These are phyloP conservation scores for Ananas comosus DNA, from an alignment of 176 grass and related monocot genomes.

Conservation along the genomic window DNA sequence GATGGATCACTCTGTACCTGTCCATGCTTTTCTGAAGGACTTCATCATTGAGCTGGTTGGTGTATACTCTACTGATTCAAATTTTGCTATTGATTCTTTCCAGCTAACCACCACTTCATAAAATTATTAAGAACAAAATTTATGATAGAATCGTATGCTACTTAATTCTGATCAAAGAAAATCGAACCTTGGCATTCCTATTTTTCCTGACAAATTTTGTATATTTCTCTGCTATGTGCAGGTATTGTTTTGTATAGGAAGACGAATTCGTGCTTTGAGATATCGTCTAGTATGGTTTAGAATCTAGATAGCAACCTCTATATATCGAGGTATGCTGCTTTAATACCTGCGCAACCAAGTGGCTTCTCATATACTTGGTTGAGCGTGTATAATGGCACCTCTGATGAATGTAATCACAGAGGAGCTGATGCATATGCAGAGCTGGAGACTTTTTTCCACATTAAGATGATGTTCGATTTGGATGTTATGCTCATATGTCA, in stretches of 20 bases:
- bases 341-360: neutral
- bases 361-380: neutral
- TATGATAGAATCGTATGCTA: too few species aligned
- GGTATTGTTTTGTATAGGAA: slow-evolving; percentile 19
- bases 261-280: neutral
- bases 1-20: slow-evolving; percentile 85
- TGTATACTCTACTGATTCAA: neutral
- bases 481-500: too few species aligned
- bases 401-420: too few species aligned
- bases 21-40: slow-evolving; percentile 61
- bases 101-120: too few species aligned
- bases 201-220: neutral
- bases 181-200: neutral
- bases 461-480: too few species aligned
- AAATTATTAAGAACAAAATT: too few species aligned
- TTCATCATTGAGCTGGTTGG: neutral
- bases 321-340: neutral
- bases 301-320: neutral
- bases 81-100: neutral
- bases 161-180: neutral
- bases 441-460: too few species aligned
- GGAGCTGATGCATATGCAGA: too few species aligned
- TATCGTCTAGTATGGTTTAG: neutral
- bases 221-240: neutral
- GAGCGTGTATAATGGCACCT: too few species aligned